Evolutionary conservation across 1,284 basidiomycete genomes (phyloP), one percentile per base, ranked within the genome.

Genomic region (Cryptococcus hybrid): DNA sequence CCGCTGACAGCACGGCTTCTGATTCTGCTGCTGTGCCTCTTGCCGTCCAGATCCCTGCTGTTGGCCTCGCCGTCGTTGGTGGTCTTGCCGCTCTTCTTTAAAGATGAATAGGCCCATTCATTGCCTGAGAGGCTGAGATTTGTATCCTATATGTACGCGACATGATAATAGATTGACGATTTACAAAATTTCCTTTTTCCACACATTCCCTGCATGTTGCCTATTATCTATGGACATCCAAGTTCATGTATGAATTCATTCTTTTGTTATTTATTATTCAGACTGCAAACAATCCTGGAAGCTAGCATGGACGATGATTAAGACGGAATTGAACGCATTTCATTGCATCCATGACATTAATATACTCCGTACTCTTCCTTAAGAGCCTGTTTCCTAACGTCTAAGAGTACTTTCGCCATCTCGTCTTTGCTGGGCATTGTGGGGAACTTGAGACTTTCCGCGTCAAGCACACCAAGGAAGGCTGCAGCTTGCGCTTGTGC

Each of bases 341-440:
- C 24, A 24, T 24, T 24, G 24, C 24, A 24, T 24, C 24, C 24
- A 24, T 24, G 24, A 24, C 24, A n/a, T n/a, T 12, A 8, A 47
- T 52, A 73, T 36, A 77, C 75, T 9, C 75, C 79, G 73, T 88
- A 89, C 79, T 95, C 90, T 63, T 90, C 88, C 56, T 93, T 84
- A 52, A 96, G 75, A 13, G 88, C 87, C 74, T 86, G 82, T 80
- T 96, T 96, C 71, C 89, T 82, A 64, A 92, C 79, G 43, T 83
- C 84, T 56, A 97, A 82, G 55, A 97, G 75, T 24, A 88, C 84
- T 37, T 79, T 76, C 71, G 92, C 90, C 85, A 92, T 88, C 78
- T 94, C 89, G 53, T 86, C 84, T 50, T 83, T 80, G 1, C 83
- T 85, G 2, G 90, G 87, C 76, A 93, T 77, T 67, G 84, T 85